These are phyloP conservation scores for Nowakowskiella sp. DNA, from an alignment of 192 early-diverging fungal genomes.

Conservation along the genomic window DNA sequence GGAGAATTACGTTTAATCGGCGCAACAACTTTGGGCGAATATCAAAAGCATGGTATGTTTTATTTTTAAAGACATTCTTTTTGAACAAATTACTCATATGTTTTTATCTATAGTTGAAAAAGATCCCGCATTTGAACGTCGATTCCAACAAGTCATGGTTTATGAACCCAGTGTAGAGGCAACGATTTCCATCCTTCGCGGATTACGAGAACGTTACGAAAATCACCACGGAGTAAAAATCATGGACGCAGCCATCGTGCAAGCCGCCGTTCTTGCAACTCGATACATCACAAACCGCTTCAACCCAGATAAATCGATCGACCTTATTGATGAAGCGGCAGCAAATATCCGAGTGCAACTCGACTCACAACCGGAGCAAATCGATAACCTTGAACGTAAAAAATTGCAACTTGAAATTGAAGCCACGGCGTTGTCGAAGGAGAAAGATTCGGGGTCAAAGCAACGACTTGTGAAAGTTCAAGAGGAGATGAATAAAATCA, in stretches of 20 bases:
- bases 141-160: constrained; percentile 69
- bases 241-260: constrained; percentile 61
- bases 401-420: constrained; percentile 93
- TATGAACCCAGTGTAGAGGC: constrained; percentile 65
- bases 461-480: constrained; percentile 69
- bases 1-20: constrained; percentile 94
- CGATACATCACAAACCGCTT: constrained; percentile 74
- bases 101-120: too few species aligned
- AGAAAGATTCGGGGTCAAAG: constrained; percentile 78
- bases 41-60: constrained; percentile 86
- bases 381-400: constrained; percentile 90
- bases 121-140: constrained; percentile 73
- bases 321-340: constrained; percentile 90
- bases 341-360: constrained; percentile 93
- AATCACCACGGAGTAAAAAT: constrained; percentile 69
- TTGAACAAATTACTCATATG: too few species aligned
- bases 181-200: constrained; percentile 74
- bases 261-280: constrained; percentile 61
- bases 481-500: constrained; percentile 72
- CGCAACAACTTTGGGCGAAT: constrained; percentile 92
- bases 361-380: constrained; percentile 92
- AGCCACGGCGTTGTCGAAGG: constrained; percentile 84
- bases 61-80: too few species aligned
- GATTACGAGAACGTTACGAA: constrained; percentile 69
- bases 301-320: constrained; percentile 75